Percentiles rank a stretch among this genome's conserved stretches.
Evolutionary conservation across 2,329 filamentous ascomycete species (phyloP).

Genomic region (Aureobasidium subglaciale): DNA sequence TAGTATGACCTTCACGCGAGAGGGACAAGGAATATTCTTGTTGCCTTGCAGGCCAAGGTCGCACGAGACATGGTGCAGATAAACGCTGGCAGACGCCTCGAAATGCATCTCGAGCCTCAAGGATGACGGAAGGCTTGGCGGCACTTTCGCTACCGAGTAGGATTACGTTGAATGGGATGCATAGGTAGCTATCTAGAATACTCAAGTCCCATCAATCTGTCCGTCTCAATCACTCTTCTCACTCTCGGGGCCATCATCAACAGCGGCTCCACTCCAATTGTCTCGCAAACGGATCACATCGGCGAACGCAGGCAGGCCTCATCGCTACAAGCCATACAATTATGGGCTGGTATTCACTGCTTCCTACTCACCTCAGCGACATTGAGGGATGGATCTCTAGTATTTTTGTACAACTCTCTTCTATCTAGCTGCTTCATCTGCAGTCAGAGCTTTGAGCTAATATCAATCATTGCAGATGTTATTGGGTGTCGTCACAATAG

Average conservation of each 20-base stretch:
- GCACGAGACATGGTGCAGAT: not conserved
- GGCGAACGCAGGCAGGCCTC: not conserved
- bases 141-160: not conserved
- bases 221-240: not conserved
- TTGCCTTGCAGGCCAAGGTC: not conserved
- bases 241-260: not conserved
- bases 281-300: no score
- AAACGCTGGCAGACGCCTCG: not conserved
- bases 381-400: conserved; percentile 57
- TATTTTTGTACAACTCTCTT: conserved; percentile 49
- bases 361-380: conserved; percentile 50
- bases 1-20: not conserved
- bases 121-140: conserved; percentile 13
- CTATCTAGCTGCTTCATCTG: not conserved
- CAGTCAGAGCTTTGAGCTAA: conserved; percentile 8
- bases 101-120: conserved; percentile 1
- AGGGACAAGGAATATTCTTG: no score
- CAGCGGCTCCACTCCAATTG: not conserved
- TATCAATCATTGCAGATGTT: conserved; percentile 44
- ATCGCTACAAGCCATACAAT: not conserved
- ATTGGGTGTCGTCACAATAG: conserved; percentile 53
- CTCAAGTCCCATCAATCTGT: not conserved
- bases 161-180: not conserved
- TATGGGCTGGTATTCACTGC: conserved; percentile 61
- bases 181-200: no score